Conservation (phyloP, 2,329 filamentous ascomycete species). For the Trichoderma cornu-damae region DNA sequence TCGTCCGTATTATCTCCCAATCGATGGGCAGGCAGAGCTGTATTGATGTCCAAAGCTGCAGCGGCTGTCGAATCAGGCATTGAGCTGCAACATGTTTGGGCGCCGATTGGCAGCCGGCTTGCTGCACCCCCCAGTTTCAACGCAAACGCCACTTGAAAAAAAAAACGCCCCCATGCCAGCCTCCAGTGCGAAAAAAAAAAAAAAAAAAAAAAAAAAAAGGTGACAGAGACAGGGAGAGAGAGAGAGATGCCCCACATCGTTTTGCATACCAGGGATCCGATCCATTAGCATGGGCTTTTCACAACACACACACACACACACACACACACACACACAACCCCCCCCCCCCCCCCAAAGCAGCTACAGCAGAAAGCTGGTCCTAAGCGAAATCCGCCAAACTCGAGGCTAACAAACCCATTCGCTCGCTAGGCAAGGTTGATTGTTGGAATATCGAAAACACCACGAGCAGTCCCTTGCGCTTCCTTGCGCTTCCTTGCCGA, state of each 20-base stretch:
- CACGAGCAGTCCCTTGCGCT: neutral
- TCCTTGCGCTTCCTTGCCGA: slow-evolving; percentile 6
- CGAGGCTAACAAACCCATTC: slow-evolving; percentile 14
- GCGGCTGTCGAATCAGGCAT: slow-evolving; percentile 22
- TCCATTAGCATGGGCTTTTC: neutral
- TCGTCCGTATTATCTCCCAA: slow-evolving; percentile 23
- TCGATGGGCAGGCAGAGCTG: slow-evolving; percentile 20
- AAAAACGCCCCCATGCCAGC: neutral
- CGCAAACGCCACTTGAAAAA: slow-evolving; percentile 9
- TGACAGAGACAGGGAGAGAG: no score
- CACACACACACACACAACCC: no score
- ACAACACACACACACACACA: neutral
- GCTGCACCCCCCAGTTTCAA: slow-evolving; percentile 14
- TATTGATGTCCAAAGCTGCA: slow-evolving; percentile 27
- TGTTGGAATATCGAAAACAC: slow-evolving; percentile 14
- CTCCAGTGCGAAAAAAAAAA: neutral
- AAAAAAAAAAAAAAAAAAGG: neutral
- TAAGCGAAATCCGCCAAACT: slow-evolving; percentile 10
- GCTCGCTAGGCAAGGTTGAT: slow-evolving; percentile 1
- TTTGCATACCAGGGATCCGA: neutral
- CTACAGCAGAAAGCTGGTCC: slow-evolving; percentile 1
- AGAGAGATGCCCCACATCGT: neutral
- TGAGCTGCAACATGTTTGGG: slow-evolving; percentile 16
- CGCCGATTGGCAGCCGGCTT: slow-evolving; percentile 22
- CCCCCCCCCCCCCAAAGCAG: slow-evolving; percentile 17